Conservation (phyloP, 2,329 filamentous ascomycete species). For the Pseudogymnoascus sp. region DNA sequence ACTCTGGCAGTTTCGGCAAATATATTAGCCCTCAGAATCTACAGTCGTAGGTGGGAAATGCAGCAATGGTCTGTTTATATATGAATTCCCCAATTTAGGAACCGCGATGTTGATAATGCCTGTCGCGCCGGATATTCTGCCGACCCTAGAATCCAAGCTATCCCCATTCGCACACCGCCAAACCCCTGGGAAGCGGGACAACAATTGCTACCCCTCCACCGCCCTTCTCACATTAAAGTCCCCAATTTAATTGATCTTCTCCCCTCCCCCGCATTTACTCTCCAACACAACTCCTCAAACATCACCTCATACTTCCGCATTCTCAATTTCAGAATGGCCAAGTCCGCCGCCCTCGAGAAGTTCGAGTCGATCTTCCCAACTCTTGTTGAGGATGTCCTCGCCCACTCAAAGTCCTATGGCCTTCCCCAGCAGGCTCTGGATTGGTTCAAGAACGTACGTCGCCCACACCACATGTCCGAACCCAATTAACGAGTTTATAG, state of each 20-base stretch:
- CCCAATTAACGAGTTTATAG: conserved; percentile 35
- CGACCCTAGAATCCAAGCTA: background rate
- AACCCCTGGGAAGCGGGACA: background rate
- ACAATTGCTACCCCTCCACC: conserved; percentile 5
- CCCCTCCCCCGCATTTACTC: conserved; percentile 2
- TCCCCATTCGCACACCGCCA: background rate
- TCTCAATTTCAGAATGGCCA: conserved; percentile 40
- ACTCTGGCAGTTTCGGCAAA: background rate
- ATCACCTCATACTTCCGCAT: background rate
- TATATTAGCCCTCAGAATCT: background rate
- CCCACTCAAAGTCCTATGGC: conserved; percentile 72
- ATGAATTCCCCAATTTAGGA: background rate
- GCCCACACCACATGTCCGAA: background rate
- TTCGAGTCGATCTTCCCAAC: conserved; percentile 88
- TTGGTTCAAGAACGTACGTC: conserved; percentile 73
- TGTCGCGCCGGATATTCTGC: conserved; percentile 6
- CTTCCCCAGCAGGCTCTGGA: conserved; percentile 70
- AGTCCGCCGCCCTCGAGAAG: conserved; percentile 70
- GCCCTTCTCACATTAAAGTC: background rate
- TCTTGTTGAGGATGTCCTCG: conserved; percentile 72
- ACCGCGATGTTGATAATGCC: conserved; percentile 6
- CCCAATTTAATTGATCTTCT: conserved; percentile 2
- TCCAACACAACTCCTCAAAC: conserved; percentile 12
- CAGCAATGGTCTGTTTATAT: background rate
- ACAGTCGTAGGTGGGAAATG: background rate